A percentile compares a stretch with the other conserved stretches of the same genome.
phyloP scores from a whole-genome alignment of 257 asterid species.

The Sherardia arvensis region DNA sequence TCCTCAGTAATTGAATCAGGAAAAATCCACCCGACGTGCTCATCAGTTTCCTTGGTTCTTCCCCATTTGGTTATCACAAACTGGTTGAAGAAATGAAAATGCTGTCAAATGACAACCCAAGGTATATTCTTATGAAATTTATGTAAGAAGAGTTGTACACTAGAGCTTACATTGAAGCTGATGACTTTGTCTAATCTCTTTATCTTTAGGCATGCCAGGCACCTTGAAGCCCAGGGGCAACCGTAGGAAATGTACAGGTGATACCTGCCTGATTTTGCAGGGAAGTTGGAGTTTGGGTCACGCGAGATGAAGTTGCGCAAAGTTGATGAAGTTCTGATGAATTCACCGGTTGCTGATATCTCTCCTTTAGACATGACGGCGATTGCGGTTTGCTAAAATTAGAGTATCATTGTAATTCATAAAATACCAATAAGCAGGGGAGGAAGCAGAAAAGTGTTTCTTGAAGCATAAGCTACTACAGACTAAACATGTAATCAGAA shows the following conservation, averaged over 20 bases:
- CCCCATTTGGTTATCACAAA: constrained; percentile 76
- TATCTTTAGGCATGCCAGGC: constrained; percentile 70
- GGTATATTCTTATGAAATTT: neutral
- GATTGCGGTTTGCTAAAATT: constrained; percentile 31
- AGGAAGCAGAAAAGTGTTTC: neutral
- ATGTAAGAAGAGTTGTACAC: neutral
- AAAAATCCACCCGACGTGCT: constrained; percentile 94
- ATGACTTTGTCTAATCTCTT: constrained; percentile 73
- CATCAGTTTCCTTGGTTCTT: constrained; percentile 81
- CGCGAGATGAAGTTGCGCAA: constrained; percentile 54
- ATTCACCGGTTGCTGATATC: constrained; percentile 71
- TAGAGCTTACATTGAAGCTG: constrained; percentile 52
- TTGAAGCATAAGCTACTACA: no score
- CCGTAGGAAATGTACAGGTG: constrained; percentile 79
- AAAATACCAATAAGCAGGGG: neutral
- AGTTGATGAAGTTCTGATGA: constrained; percentile 65
- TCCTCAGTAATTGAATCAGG: constrained; percentile 57
- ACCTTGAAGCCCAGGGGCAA: constrained; percentile 96
- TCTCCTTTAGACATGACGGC: constrained; percentile 68
- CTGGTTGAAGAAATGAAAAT: constrained; percentile 23
- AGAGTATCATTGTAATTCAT: neutral
- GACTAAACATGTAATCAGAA: no score
- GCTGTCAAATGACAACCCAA: neutral
- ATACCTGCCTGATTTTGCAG: constrained; percentile 86
- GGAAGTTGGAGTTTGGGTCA: constrained; percentile 59